These are phyloP conservation scores for Aspergillus fischeri DNA, from an alignment of 2,329 filamentous ascomycete genomes.

Conservation along the genomic window DNA sequence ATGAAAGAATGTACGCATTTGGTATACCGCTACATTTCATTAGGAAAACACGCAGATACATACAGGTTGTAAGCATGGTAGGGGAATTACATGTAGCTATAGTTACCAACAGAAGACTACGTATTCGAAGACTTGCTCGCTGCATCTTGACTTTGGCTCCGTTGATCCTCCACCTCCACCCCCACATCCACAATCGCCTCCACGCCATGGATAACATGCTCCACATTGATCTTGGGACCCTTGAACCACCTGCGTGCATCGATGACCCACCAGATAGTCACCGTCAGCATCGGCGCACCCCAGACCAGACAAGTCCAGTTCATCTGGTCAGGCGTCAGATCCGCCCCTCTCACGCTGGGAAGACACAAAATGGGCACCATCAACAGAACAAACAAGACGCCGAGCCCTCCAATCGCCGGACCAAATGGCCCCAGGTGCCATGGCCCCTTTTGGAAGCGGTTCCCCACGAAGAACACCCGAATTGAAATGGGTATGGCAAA, in stretches of 20 bases:
- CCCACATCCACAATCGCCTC: constrained; percentile 23
- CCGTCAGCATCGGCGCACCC: constrained; percentile 58
- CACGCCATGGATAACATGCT: constrained; percentile 42
- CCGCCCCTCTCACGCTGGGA: constrained; percentile 53
- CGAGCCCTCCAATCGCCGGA: constrained; percentile 53
- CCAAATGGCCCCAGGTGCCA: constrained; percentile 64
- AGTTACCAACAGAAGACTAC: not conserved
- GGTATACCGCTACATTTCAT: not conserved
- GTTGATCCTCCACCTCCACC: constrained; percentile 11
- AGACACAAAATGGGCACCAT: constrained; percentile 68
- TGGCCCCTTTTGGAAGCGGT: constrained; percentile 62
- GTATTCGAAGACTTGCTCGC: not conserved
- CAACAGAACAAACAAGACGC: constrained; percentile 57
- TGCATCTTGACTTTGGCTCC: not conserved
- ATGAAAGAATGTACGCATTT: not conserved
- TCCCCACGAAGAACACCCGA: constrained; percentile 50
- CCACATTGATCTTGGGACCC: constrained; percentile 65
- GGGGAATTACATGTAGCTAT: not conserved
- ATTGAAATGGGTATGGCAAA: constrained; percentile 43
- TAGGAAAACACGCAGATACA: not conserved
- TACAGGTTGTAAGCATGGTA: not conserved
- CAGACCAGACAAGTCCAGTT: constrained; percentile 68
- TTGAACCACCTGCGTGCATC: constrained; percentile 66
- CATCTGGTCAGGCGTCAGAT: constrained; percentile 54
- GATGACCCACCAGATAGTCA: constrained; percentile 60